phyloP scores from a whole-genome alignment of 2,329 filamentous ascomycete species.

The Huntiella decipiens region DNA sequence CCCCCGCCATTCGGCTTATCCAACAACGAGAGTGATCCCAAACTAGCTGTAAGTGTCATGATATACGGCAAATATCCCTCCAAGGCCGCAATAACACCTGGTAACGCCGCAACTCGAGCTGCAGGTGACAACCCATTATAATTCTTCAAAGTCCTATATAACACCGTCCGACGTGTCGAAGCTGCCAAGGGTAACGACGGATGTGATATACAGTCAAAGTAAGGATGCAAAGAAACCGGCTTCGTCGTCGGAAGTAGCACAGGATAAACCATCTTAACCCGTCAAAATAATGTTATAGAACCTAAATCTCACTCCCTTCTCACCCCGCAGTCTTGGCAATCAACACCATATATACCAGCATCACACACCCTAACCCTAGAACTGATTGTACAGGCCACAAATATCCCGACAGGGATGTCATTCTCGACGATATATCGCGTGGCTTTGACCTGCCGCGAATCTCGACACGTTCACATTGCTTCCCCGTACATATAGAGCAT shows the following conservation, averaged over 20 bases:
- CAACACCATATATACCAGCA: too few species aligned
- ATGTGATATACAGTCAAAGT: constrained; percentile 62
- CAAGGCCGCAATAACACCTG: constrained; percentile 47
- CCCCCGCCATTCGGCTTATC: too few species aligned
- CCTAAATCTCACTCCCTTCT: too few species aligned
- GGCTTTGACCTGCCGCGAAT: too few species aligned
- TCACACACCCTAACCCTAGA: too few species aligned
- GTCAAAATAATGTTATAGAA: constrained; percentile 10
- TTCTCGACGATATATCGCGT: too few species aligned
- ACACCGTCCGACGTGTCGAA: constrained; percentile 65
- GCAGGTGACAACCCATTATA: constrained; percentile 67
- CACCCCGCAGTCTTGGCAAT: too few species aligned
- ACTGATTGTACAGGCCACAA: too few species aligned
- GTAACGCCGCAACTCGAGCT: constrained; percentile 52
- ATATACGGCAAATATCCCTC: constrained; percentile 72
- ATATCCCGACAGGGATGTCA: too few species aligned
- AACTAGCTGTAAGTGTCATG: constrained; percentile 53
- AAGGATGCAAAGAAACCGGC: constrained; percentile 60
- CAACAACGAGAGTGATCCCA: constrained; percentile 18
- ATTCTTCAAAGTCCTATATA: constrained; percentile 68
- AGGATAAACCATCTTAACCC: constrained; percentile 59
- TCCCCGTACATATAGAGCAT: too few species aligned
- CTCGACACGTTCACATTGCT: too few species aligned
- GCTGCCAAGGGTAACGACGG: constrained; percentile 71
- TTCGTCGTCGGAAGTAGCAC: constrained; percentile 83